These are phyloP conservation scores for Plasmodium berghei DNA, from an alignment of 169 alveolate species.

Conservation along the genomic window DNA sequence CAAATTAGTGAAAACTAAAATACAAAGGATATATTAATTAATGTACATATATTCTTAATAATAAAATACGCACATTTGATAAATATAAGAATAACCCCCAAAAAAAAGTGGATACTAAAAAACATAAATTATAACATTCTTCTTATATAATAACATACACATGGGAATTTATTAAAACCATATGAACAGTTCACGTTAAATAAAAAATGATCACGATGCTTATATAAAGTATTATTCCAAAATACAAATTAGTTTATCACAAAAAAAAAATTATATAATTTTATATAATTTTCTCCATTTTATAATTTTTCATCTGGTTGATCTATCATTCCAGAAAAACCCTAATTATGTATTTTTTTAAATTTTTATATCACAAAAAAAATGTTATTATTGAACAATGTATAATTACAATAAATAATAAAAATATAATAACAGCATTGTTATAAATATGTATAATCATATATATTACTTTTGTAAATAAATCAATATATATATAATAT, in stretches of 20 bases:
- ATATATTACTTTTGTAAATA: not conserved
- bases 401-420: not conserved
- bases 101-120: no score
- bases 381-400: not conserved
- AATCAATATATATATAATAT: not conserved
- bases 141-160: no score
- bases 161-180: no score
- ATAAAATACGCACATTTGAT: no score
- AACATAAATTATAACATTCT: no score
- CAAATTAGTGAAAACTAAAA: no score
- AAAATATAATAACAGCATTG: not conserved
- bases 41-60: no score
- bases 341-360: slow-evolving; percentile 8
- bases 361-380: slow-evolving; percentile 1
- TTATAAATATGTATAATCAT: not conserved
- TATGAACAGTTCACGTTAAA: not conserved
- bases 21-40: no score
- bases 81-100: no score
- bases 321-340: slow-evolving; percentile 4
- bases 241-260: not conserved
- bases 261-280: slow-evolving; percentile 9
- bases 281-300: not conserved
- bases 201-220: not conserved
- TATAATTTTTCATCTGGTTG: not conserved
- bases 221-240: no score